Percentiles rank a stretch among this genome's conserved stretches.
Evolutionary conservation across 1,139 yeast species (phyloP).

Genomic region (Hansenula lynferdii): DNA sequence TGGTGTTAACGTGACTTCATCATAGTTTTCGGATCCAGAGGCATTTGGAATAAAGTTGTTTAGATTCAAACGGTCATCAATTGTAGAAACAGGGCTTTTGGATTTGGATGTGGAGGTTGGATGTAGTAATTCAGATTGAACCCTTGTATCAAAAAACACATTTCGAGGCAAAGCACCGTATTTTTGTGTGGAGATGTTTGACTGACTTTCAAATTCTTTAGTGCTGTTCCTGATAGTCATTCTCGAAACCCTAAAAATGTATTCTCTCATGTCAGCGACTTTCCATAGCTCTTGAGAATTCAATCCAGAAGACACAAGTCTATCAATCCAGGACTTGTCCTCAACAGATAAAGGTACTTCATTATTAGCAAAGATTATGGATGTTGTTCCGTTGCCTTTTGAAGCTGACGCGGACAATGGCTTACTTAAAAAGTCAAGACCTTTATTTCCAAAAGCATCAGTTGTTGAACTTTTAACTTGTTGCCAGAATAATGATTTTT

Average conservation of each 20-base stretch:
- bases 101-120: slow-evolving; percentile 18
- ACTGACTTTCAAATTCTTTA: slow-evolving; percentile 10
- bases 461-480: slow-evolving; percentile 33
- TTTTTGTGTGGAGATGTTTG: slow-evolving; percentile 24
- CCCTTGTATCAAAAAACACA: slow-evolving; percentile 59
- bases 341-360: slow-evolving; percentile 43
- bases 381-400: slow-evolving; percentile 24
- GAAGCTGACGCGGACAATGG: slow-evolving; percentile 19
- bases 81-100: slow-evolving; percentile 3
- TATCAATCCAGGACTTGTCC: slow-evolving; percentile 73
- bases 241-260: slow-evolving; percentile 55
- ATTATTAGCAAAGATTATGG: slow-evolving; percentile 30
- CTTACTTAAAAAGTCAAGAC: slow-evolving; percentile 32
- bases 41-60: slow-evolving; percentile 3
- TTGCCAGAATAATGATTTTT: slow-evolving; percentile 77
- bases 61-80: slow-evolving; percentile 17
- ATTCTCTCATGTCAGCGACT: slow-evolving; percentile 61
- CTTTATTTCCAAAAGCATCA: slow-evolving; percentile 41
- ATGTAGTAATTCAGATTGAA: slow-evolving; percentile 34
- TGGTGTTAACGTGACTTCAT: slow-evolving; percentile 7
- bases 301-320: slow-evolving; percentile 66
- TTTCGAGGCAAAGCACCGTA: slow-evolving; percentile 51
- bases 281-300: slow-evolving; percentile 80
- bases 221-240: slow-evolving; percentile 10
- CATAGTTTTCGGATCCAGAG: slow-evolving; percentile 5